A percentile compares a stretch with the other conserved stretches of the same genome.
Conservation (phyloP, 352 stramenopile genomes). For the Hyaloperonospora arabidopsidis region DNA sequence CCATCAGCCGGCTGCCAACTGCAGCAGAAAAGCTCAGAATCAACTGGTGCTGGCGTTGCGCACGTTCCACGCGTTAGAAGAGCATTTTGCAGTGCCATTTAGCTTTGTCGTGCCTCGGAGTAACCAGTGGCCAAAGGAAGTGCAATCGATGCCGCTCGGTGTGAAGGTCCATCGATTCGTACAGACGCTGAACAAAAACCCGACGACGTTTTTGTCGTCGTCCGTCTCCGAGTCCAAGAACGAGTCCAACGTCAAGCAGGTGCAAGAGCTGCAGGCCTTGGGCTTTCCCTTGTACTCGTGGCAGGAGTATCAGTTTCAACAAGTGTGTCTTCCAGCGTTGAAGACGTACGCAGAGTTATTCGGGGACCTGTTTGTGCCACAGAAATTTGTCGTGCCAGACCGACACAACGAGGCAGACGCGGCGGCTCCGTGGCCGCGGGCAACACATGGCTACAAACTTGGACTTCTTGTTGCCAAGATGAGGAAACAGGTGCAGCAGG, state of each 20-base stretch:
- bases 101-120: conserved; percentile 22
- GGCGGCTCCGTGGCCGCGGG: conserved; percentile 49
- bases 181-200: conserved; percentile 19
- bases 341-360: conserved; percentile 68
- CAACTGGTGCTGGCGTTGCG: conserved; percentile 42
- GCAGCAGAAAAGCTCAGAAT: conserved; percentile 3
- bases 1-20: too few species aligned
- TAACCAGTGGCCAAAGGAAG: conserved; percentile 32
- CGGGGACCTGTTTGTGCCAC: conserved; percentile 87
- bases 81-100: conserved; percentile 60
- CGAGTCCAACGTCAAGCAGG: conserved; percentile 25
- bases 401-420: conserved; percentile 17
- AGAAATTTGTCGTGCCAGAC: conserved; percentile 84
- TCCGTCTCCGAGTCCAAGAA: not conserved
- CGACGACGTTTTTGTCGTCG: conserved; percentile 20
- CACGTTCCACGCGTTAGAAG: conserved; percentile 47
- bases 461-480: conserved; percentile 86
- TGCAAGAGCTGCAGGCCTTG: conserved; percentile 33
- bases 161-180: conserved; percentile 53
- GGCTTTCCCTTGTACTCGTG: conserved; percentile 54
- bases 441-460: conserved; percentile 77
- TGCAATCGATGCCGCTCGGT: conserved; percentile 48
- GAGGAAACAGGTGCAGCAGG: conserved; percentile 47
- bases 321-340: conserved; percentile 66
- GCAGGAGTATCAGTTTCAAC: conserved; percentile 56